Conservation (phyloP, 352 stramenopile species). For the Globisporangium splendens region DNA sequence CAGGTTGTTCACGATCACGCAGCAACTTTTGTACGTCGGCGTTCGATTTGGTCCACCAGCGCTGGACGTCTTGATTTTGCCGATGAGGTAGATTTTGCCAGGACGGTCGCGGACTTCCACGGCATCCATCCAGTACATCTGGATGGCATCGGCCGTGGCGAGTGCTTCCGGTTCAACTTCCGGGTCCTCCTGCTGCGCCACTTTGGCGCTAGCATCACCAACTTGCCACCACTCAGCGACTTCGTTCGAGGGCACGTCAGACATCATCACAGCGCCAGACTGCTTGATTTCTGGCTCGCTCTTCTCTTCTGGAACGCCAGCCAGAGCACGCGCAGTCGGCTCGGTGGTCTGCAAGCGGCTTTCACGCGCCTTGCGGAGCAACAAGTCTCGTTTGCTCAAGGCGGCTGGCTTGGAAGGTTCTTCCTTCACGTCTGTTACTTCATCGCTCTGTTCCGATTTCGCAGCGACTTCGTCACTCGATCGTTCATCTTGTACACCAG, state of each 20-base stretch:
- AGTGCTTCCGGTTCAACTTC: constrained; percentile 31
- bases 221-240: constrained; percentile 82
- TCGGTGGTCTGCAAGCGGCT: constrained; percentile 54
- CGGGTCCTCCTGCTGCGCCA: constrained; percentile 17
- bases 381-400: constrained; percentile 72
- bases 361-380: constrained; percentile 67
- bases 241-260: constrained; percentile 80
- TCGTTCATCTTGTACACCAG: background rate
- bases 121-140: constrained; percentile 98
- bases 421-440: constrained; percentile 12
- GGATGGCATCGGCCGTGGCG: constrained; percentile 65
- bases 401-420: constrained; percentile 16
- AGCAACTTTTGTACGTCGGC: constrained; percentile 91
- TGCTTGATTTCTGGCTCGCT: background rate
- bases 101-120: constrained; percentile 92
- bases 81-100: constrained; percentile 97
- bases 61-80: constrained; percentile 86
- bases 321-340: constrained; percentile 53
- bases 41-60: constrained; percentile 23
- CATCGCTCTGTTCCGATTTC: constrained; percentile 20
- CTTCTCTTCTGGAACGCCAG: constrained; percentile 20
- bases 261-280: constrained; percentile 12
- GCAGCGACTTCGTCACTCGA: constrained; percentile 3
- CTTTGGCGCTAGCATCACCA: constrained; percentile 19
- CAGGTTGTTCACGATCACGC: constrained; percentile 94